Conservation (phyloP, 345 rosid genomes). For the Raphanus raphanistrum region DNA sequence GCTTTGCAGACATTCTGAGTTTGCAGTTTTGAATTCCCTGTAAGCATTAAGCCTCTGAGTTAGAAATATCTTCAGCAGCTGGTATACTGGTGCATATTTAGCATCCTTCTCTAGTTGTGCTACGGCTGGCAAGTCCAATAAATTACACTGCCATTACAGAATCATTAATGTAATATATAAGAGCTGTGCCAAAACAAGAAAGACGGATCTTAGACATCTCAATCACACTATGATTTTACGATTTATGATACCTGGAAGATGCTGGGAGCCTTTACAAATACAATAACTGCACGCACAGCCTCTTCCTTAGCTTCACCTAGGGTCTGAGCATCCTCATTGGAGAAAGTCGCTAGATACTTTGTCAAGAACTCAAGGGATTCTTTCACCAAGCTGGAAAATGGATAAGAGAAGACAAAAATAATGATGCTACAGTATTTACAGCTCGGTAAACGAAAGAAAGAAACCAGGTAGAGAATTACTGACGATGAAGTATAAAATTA, state of each 20-base stretch:
- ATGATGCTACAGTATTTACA: neutral
- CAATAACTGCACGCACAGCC: slow-evolving; percentile 70
- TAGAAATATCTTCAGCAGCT: slow-evolving; percentile 80
- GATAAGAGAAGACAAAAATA: slow-evolving; percentile 9
- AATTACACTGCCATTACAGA: slow-evolving; percentile 69
- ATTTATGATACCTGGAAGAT: slow-evolving; percentile 68
- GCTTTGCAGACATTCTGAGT: slow-evolving; percentile 65
- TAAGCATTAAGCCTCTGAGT: slow-evolving; percentile 79
- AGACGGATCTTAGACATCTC: neutral
- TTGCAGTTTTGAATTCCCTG: slow-evolving; percentile 72
- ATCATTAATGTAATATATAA: neutral
- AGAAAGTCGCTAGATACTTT: slow-evolving; percentile 81
- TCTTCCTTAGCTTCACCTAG: slow-evolving; percentile 89
- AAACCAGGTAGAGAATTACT: neutral
- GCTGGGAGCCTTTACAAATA: slow-evolving; percentile 85
- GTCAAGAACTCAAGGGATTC: slow-evolving; percentile 76
- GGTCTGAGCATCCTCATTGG: slow-evolving; percentile 62
- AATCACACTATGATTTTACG: neutral
- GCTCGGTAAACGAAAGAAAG: neutral
- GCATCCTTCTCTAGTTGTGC: slow-evolving; percentile 80
- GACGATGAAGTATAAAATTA: neutral
- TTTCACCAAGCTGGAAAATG: slow-evolving; percentile 57
- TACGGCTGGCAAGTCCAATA: slow-evolving; percentile 89
- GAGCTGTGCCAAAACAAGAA: slow-evolving; percentile 12
- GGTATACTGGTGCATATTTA: slow-evolving; percentile 62